A percentile compares a stretch with the other conserved stretches of the same genome.
These are phyloP conservation scores for Aspergillus sclerotiicarbonarius DNA, from an alignment of 495 filamentous ascomycete species.

Conservation along the genomic window DNA sequence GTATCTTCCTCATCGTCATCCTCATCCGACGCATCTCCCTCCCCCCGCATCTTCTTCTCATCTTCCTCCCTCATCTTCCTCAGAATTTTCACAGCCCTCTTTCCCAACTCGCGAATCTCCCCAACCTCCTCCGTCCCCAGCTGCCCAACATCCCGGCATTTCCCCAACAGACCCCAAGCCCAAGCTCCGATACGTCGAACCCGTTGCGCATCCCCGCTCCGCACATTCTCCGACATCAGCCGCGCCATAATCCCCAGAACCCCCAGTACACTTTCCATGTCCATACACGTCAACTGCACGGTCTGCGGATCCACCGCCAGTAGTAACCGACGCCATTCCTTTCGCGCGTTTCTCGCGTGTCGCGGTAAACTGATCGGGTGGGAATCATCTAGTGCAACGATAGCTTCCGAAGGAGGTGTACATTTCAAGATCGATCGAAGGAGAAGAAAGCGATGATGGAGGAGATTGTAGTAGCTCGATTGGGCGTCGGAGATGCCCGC, in stretches of 20 bases:
- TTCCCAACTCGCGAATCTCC: conserved; percentile 47
- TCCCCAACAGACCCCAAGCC: conserved; percentile 50
- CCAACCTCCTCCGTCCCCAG: conserved; percentile 52
- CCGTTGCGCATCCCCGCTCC: conserved; percentile 40
- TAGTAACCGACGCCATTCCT: conserved; percentile 52
- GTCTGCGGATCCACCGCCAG: conserved; percentile 60
- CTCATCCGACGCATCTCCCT: conserved; percentile 25
- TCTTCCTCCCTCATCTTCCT: conserved; percentile 43
- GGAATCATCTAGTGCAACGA: conserved; percentile 51
- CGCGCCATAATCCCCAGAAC: conserved; percentile 44
- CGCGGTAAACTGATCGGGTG: conserved; percentile 56
- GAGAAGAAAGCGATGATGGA: conserved; percentile 57
- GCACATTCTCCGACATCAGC: conserved; percentile 42
- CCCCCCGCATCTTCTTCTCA: conserved; percentile 20
- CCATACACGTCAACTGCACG: conserved; percentile 67
- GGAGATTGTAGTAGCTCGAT: conserved; percentile 59
- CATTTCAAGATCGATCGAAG: conserved; percentile 58
- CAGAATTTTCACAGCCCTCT: conserved; percentile 44
- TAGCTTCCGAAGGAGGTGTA: conserved; percentile 47
- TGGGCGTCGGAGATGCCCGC: conserved; percentile 47
- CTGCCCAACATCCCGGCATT: conserved; percentile 47
- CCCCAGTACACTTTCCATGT: conserved; percentile 56
- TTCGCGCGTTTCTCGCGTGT: conserved; percentile 37
- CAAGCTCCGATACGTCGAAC: conserved; percentile 50
- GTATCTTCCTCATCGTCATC: conserved; percentile 19